phyloP scores from a whole-genome alignment of 371 early-diverging fungal species.

The Mucor plumbeus region DNA sequence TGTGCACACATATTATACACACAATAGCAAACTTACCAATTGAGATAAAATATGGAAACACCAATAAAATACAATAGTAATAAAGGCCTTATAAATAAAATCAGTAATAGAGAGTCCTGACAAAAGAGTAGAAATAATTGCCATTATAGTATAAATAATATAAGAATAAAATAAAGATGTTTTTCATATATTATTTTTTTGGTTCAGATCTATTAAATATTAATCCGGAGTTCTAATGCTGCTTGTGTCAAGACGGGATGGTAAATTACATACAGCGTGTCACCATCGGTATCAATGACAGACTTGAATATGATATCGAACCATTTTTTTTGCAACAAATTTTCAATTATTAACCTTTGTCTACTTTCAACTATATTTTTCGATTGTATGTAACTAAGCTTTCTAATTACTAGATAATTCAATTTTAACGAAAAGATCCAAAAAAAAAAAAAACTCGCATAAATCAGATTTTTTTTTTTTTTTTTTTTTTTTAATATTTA shows the following conservation, averaged over 20 bases:
- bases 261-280: constrained; percentile 1
- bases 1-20: not conserved
- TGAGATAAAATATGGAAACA: constrained; percentile 51
- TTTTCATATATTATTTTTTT: not conserved
- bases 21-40: constrained; percentile 29
- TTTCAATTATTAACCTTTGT: too few relatives aligned
- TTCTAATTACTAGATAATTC: too few relatives aligned
- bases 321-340: constrained; percentile 14
- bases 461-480: not conserved
- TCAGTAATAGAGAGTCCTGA: constrained; percentile 17
- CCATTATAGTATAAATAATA: constrained; percentile 22
- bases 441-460: too few relatives aligned
- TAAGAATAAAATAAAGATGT: constrained; percentile 2
- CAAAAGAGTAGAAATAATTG: constrained; percentile 29
- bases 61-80: constrained; percentile 35
- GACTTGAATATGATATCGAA: constrained; percentile 16
- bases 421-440: too few relatives aligned
- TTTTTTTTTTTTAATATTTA: too few relatives aligned
- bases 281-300: constrained; percentile 12
- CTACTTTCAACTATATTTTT: too few relatives aligned
- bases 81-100: constrained; percentile 36
- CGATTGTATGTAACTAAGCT: too few relatives aligned
- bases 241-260: constrained; percentile 12
- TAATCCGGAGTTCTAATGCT: constrained; percentile 3
- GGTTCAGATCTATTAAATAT: not conserved